These are phyloP conservation scores for Aspergillus luchuensis DNA, from an alignment of 2,329 filamentous ascomycete genomes.

Conservation along the genomic window DNA sequence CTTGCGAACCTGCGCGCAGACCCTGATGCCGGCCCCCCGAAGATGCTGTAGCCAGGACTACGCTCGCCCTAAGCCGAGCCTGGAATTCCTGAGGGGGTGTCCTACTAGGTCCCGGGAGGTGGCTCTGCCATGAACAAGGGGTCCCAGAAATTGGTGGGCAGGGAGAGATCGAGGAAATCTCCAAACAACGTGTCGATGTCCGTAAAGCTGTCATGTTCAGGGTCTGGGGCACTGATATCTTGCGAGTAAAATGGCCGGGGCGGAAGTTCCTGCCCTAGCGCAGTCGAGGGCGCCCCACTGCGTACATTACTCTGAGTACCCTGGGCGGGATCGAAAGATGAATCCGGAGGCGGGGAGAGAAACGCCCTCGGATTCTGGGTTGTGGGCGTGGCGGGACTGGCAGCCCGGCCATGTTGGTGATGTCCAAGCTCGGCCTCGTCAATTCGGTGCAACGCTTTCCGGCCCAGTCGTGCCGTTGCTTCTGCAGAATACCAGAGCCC, in stretches of 20 bases:
- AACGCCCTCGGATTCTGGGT: neutral
- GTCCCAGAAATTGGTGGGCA: slow-evolving; percentile 42
- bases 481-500: slow-evolving; percentile 44
- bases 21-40: neutral
- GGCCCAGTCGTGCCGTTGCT: slow-evolving; percentile 44
- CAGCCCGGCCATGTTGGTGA: slow-evolving; percentile 20
- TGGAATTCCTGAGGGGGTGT: neutral
- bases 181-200: slow-evolving; percentile 41
- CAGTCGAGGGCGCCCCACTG: neutral
- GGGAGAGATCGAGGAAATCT: slow-evolving; percentile 38
- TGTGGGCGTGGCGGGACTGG: neutral
- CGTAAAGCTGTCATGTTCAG: slow-evolving; percentile 36
- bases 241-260: slow-evolving; percentile 43
- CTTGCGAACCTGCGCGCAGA: neutral
- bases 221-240: slow-evolving; percentile 49
- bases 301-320: neutral
- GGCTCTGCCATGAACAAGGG: slow-evolving; percentile 30
- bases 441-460: slow-evolving; percentile 39
- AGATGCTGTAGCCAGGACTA: neutral
- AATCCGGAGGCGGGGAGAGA: neutral
- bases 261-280: neutral
- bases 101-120: slow-evolving; percentile 4
- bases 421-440: slow-evolving; percentile 19
- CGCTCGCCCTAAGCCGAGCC: neutral
- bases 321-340: neutral